Conservation (phyloP, 768 basidiomycete species). For the Cubamyces sp. region DNA sequence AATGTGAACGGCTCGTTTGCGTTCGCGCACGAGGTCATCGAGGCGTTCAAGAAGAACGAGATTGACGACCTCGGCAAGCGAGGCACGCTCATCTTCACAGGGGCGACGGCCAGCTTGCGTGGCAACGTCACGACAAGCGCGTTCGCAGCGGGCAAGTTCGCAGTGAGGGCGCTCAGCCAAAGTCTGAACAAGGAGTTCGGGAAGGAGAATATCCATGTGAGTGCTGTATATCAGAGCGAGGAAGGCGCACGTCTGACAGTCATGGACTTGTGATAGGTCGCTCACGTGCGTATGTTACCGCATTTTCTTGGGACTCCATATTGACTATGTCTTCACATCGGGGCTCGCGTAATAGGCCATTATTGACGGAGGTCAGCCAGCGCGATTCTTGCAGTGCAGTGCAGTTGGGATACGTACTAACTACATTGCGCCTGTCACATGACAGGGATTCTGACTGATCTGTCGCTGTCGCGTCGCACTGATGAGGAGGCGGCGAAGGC, state of each 20-base stretch:
- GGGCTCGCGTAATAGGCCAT: constrained; percentile 48
- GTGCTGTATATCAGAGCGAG: not conserved
- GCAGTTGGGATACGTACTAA: not conserved
- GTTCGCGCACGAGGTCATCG: constrained; percentile 41
- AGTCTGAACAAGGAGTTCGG: constrained; percentile 50
- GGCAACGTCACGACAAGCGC: constrained; percentile 44
- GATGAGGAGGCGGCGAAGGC: constrained; percentile 30
- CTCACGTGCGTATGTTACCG: constrained; percentile 56
- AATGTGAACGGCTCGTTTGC: constrained; percentile 45
- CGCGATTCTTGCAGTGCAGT: not conserved
- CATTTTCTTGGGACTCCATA: not conserved
- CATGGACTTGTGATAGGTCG: constrained; percentile 44
- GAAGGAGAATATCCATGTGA: constrained; percentile 48
- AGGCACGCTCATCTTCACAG: constrained; percentile 49
- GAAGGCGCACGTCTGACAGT: not conserved
- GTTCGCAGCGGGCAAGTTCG: constrained; percentile 48
- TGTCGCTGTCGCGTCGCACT: constrained; percentile 32
- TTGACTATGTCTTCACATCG: not conserved
- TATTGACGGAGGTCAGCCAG: constrained; percentile 62
- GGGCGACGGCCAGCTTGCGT: constrained; percentile 45
- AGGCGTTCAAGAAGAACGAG: constrained; percentile 38
- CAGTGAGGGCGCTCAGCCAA: constrained; percentile 46
- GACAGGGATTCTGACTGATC: constrained; percentile 44
- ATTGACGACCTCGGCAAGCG: constrained; percentile 39
- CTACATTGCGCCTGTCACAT: not conserved